phyloP scores from a whole-genome alignment of 2,329 filamentous ascomycete genomes.

The Beauveria caledonica region DNA sequence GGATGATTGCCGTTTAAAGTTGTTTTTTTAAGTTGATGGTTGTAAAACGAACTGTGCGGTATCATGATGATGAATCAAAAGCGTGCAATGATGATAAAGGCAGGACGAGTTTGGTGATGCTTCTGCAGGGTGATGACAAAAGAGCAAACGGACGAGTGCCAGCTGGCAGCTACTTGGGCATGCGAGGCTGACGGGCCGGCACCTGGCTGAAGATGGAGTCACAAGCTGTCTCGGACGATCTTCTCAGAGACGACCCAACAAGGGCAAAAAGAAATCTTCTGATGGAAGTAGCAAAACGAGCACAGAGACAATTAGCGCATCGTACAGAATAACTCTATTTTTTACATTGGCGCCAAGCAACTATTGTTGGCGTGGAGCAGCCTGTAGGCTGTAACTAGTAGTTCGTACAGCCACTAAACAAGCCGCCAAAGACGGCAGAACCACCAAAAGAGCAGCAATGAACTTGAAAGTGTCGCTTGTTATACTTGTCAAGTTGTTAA shows the following conservation, averaged over 20 bases:
- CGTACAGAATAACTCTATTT: not conserved
- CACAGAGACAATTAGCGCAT: not conserved
- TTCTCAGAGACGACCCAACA: not conserved
- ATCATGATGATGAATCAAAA: too few species aligned
- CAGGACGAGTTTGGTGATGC: not conserved
- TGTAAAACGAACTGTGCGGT: not conserved
- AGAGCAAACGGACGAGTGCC: not conserved
- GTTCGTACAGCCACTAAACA: not conserved
- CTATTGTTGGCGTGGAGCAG: not conserved
- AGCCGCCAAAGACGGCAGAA: not conserved
- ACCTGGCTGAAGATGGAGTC: not conserved
- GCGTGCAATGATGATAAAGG: not conserved
- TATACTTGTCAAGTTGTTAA: too few species aligned
- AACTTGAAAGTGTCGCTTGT: too few species aligned
- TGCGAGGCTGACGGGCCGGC: not conserved
- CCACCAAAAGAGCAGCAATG: not conserved
- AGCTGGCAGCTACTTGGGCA: not conserved
- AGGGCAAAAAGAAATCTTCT: not conserved
- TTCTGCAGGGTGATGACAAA: too few species aligned
- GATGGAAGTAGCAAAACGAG: not conserved
- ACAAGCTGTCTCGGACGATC: not conserved
- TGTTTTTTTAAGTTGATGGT: not conserved
- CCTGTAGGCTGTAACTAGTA: not conserved
- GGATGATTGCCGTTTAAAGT: not conserved
- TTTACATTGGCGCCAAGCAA: conserved; percentile 4